Evolutionary conservation across 2,329 filamentous ascomycete genomes (phyloP).

Genomic region (Beauveria pseudobassiana): DNA sequence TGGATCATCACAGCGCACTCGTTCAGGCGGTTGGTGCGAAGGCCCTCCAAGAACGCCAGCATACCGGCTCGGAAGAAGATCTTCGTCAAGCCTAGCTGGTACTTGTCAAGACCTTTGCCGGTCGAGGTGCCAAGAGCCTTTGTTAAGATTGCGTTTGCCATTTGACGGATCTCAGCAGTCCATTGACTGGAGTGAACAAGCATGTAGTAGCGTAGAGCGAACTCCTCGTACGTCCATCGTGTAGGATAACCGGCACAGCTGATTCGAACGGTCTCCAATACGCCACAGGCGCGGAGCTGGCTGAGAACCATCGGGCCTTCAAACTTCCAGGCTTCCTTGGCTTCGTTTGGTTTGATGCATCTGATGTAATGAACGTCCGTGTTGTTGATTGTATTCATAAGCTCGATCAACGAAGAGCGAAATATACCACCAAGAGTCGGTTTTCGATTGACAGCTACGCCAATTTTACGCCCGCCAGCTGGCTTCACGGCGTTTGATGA

Average conservation of each 20-base stretch:
- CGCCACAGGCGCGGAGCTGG: constrained; percentile 95
- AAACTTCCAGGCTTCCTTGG: constrained; percentile 94
- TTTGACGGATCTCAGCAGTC: constrained; percentile 88
- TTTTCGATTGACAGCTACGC: constrained; percentile 89
- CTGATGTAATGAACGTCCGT: constrained; percentile 99
- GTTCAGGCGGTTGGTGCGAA: constrained; percentile 83
- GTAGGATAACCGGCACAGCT: constrained; percentile 96
- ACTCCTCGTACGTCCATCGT: constrained; percentile 98
- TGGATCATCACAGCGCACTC: constrained; percentile 96
- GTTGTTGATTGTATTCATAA: constrained; percentile 96
- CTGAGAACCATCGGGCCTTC: constrained; percentile 98
- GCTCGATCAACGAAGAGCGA: constrained; percentile 94
- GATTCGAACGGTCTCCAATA: constrained; percentile 95
- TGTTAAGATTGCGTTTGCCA: constrained; percentile 86
- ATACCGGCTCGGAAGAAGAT: constrained; percentile 99
- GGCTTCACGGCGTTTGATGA: constrained; percentile 69
- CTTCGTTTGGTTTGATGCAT: constrained; percentile 98
- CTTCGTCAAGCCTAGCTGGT: constrained; percentile 94
- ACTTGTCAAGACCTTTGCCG: constrained; percentile 76
- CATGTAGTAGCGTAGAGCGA: constrained; percentile 97
- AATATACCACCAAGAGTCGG: constrained; percentile 97
- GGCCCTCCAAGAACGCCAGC: constrained; percentile 94
- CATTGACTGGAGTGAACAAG: constrained; percentile 81
- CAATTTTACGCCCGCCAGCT: constrained; percentile 75
- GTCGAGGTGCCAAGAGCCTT: constrained; percentile 78